Evolutionary conservation across 192 early-diverging fungal species (phyloP).

Genomic region (Backusella tarrabulga): DNA sequence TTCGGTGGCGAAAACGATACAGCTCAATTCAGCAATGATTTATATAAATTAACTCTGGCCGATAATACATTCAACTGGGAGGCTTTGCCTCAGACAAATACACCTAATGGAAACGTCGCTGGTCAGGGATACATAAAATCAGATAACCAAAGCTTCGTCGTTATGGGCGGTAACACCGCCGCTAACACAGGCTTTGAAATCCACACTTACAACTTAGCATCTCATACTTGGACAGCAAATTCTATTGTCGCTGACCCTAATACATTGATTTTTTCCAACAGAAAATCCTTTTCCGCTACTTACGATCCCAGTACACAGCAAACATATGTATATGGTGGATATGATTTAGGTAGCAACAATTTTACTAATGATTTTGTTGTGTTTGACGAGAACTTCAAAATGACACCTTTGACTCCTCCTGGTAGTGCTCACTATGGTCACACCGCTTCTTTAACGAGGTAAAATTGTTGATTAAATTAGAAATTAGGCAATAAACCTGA

Average conservation of each 20-base stretch:
- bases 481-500: background rate
- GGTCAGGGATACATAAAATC: conserved; percentile 14
- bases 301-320: background rate
- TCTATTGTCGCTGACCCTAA: background rate
- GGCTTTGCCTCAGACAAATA: conserved; percentile 11
- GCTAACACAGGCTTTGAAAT: background rate
- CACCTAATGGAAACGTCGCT: background rate
- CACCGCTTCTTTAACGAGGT: conserved; percentile 22
- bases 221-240: conserved; percentile 7
- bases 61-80: conserved; percentile 10
- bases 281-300: conserved; percentile 18
- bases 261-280: background rate
- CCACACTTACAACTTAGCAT: conserved; percentile 6
- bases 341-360: background rate
- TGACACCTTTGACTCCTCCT: background rate
- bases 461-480: background rate
- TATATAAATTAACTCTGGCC: conserved; percentile 20
- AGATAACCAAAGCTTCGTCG: background rate
- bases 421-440: background rate
- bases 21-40: conserved; percentile 8
- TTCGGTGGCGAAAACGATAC: conserved; percentile 26
- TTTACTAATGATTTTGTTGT: conserved; percentile 11
- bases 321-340: conserved; percentile 26
- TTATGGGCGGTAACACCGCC: conserved; percentile 11
- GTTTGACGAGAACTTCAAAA: conserved; percentile 5